phyloP scores from a whole-genome alignment of 1,139 yeast genomes.

The Magnusiomyces magnusii region DNA sequence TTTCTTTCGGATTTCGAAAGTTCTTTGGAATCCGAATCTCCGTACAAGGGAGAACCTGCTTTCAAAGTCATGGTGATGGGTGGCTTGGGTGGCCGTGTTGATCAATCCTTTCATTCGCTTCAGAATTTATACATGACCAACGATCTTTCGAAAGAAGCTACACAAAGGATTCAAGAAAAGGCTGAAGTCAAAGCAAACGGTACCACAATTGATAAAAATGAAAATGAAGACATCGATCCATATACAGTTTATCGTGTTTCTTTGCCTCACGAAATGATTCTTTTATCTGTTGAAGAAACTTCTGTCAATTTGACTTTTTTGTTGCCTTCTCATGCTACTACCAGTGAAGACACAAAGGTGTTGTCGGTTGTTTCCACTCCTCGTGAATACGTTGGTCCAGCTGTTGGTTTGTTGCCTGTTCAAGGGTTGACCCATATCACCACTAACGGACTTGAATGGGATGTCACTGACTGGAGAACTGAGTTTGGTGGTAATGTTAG shows the following conservation, averaged over 20 bases:
- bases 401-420: constrained; percentile 75
- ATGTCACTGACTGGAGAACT: constrained; percentile 66
- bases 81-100: constrained; percentile 88
- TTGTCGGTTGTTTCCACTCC: neutral
- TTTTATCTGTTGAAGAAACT: neutral
- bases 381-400: constrained; percentile 36
- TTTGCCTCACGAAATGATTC: neutral
- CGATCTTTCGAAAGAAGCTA: constrained; percentile 10
- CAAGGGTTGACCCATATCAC: constrained; percentile 42
- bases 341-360: constrained; percentile 23
- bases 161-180: neutral
- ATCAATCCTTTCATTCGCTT: constrained; percentile 79
- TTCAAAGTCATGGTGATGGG: constrained; percentile 45
- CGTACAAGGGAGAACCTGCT: constrained; percentile 16
- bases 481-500: constrained; percentile 57
- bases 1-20: constrained; percentile 20
- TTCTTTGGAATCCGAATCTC: neutral
- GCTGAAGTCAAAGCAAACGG: neutral
- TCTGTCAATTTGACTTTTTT: constrained; percentile 55
- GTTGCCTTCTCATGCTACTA: constrained; percentile 46
- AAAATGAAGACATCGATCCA: neutral
- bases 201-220: too few relatives aligned
- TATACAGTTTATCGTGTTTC: neutral
- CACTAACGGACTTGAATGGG: constrained; percentile 77
- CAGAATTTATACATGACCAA: constrained; percentile 46